Conservation (phyloP, 169 alveolate genomes). For the Eimeria brunetti region DNA sequence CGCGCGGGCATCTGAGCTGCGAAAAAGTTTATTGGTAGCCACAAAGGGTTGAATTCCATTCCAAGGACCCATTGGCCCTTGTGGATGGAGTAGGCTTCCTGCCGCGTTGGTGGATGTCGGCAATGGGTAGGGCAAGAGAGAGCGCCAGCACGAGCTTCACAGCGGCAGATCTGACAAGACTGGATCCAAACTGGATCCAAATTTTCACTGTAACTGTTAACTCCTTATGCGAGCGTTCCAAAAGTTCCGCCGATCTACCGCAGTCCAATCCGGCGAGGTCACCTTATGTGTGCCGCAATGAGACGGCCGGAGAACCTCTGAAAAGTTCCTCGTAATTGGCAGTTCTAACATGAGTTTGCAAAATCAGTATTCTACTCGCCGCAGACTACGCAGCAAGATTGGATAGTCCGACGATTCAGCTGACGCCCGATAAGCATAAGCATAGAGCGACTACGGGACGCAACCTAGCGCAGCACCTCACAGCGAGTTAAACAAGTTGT, state of each 20-base stretch:
- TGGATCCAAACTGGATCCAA: too few relatives aligned
- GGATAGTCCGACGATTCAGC: background rate
- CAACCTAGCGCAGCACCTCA: background rate
- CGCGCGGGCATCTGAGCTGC: slow-evolving; percentile 1
- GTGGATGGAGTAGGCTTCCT: background rate
- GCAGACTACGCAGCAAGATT: background rate
- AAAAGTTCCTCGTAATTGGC: background rate
- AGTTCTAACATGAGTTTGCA: background rate
- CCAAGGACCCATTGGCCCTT: background rate
- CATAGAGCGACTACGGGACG: background rate
- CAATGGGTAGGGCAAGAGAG: background rate
- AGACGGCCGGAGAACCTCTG: background rate
- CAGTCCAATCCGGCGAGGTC: background rate
- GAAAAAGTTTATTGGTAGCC: background rate
- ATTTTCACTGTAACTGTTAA: background rate
- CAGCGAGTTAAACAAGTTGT: background rate
- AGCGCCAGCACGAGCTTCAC: background rate
- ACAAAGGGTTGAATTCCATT: slow-evolving; percentile 10
- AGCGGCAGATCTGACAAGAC: background rate
- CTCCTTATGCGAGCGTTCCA: background rate
- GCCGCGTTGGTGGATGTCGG: background rate
- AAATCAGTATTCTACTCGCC: background rate
- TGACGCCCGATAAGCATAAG: slow-evolving; percentile 6
- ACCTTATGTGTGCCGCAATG: background rate
- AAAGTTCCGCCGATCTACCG: background rate